Evolutionary conservation across 2,329 filamentous ascomycete species (phyloP).

Genomic region (Colletotrichum tropicale): DNA sequence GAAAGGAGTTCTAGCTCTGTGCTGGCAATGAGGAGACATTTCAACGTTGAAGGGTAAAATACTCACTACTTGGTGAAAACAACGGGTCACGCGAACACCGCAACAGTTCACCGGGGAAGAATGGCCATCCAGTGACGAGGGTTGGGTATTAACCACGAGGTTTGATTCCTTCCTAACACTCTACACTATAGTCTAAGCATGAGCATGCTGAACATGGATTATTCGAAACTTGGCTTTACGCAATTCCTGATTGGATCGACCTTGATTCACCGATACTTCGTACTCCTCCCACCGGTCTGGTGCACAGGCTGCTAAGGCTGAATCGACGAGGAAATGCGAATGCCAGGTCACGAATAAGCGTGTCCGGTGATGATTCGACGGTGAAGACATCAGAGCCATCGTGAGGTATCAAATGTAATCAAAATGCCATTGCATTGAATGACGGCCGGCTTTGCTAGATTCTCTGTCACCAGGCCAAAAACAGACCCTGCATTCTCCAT

Average conservation of each 20-base stretch:
- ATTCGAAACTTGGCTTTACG: neutral
- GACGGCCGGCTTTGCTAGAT: neutral
- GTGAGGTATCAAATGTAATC: neutral
- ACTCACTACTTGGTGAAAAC: accelerated
- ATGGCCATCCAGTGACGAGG: neutral
- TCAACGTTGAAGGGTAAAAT: neutral
- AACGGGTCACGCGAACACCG: neutral
- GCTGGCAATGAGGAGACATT: neutral
- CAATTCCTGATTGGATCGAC: neutral
- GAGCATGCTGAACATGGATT: neutral
- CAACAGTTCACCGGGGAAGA: neutral
- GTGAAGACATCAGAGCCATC: neutral
- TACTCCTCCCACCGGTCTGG: neutral
- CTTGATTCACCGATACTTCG: neutral
- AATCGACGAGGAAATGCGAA: neutral
- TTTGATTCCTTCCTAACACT: neutral
- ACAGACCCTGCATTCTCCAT: neutral
- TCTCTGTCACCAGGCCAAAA: neutral
- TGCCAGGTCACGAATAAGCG: neutral
- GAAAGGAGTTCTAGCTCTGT: neutral
- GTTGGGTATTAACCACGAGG: accelerated
- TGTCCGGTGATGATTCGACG: neutral
- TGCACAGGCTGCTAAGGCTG: neutral
- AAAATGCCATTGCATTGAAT: neutral
- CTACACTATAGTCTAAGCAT: neutral